phyloP scores from a whole-genome alignment of 2,329 filamentous ascomycete species.

The Macrophomina pseudophaseolina region DNA sequence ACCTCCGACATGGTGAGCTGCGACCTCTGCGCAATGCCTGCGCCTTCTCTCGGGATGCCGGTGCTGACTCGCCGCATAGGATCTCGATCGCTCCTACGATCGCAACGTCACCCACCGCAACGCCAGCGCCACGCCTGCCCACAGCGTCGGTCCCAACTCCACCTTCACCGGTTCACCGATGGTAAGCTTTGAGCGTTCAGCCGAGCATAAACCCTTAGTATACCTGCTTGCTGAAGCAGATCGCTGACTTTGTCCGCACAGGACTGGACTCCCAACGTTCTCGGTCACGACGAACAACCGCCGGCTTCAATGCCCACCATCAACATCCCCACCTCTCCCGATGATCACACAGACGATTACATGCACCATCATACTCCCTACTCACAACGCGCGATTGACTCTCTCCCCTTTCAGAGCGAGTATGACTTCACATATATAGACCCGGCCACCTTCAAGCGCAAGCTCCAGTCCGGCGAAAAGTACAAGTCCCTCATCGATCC shows the following conservation, averaged over 20 bases:
- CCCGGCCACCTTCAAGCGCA: no score
- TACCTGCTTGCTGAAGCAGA: background rate
- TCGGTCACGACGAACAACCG: background rate
- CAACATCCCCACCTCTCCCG: background rate
- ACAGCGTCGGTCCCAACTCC: background rate
- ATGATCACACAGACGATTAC: background rate
- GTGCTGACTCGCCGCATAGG: slow-evolving; percentile 3
- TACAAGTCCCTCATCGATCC: no score
- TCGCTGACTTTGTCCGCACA: background rate
- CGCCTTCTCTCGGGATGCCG: background rate
- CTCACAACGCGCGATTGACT: background rate
- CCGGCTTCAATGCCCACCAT: background rate
- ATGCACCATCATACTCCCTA: background rate
- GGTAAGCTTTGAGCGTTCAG: background rate
- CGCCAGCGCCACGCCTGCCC: background rate
- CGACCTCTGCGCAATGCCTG: background rate
- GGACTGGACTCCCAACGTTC: slow-evolving; percentile 5
- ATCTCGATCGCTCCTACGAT: background rate
- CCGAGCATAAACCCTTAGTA: background rate
- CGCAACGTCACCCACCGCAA: background rate
- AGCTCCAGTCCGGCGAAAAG: no score
- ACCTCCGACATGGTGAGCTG: slow-evolving; percentile 18
- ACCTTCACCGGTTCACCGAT: background rate
- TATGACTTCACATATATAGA: no score
- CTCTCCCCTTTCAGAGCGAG: background rate